Percentiles rank a stretch among this genome's conserved stretches.
Conservation (phyloP, 805 yeast genomes). For the Metschnikowia peoriensis region DNA sequence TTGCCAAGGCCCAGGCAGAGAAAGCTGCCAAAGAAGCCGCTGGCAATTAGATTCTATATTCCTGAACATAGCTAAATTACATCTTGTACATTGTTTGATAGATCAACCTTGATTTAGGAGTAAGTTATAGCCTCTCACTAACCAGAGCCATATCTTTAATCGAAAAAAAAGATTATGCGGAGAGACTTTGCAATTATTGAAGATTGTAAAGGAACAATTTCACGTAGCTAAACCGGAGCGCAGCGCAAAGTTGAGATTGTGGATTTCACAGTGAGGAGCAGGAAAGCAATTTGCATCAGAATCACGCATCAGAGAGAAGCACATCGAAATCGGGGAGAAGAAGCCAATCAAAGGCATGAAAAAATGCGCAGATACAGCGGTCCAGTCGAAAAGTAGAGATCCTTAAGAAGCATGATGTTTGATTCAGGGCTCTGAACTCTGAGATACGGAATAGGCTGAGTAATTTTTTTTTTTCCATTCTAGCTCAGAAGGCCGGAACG, state of each 20-base stretch:
- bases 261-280: too few relatives aligned
- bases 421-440: slow-evolving; percentile 2
- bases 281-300: too few relatives aligned
- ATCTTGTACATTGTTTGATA: slow-evolving; percentile 5
- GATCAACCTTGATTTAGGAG: too few relatives aligned
- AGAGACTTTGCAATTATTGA: too few relatives aligned
- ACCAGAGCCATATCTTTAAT: too few relatives aligned
- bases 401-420: neutral
- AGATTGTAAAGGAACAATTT: too few relatives aligned
- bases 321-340: neutral
- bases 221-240: too few relatives aligned
- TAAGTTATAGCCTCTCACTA: too few relatives aligned
- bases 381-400: neutral
- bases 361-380: neutral
- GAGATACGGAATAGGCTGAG: neutral
- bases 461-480: neutral
- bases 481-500: neutral
- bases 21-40: slow-evolving; percentile 19
- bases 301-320: neutral
- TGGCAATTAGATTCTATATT: slow-evolving; percentile 1
- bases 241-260: too few relatives aligned
- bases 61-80: slow-evolving; percentile 13
- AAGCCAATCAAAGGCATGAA: neutral
- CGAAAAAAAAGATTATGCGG: too few relatives aligned
- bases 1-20: slow-evolving; percentile 43